Conservation (phyloP, 805 yeast species). For the Ogataea methylovora region DNA sequence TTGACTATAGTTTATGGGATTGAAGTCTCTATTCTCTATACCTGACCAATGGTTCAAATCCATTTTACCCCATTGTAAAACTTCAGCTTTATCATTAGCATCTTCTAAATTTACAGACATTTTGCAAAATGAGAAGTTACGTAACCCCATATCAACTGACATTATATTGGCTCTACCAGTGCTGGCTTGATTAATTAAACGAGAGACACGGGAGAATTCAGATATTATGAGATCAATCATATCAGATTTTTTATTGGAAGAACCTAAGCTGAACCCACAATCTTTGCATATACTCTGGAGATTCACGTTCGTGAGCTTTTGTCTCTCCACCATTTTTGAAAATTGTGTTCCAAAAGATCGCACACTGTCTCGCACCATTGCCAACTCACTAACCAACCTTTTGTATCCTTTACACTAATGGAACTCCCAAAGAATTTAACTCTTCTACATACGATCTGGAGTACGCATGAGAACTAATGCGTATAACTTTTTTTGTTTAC, state of each 20-base stretch:
- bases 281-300: conserved; percentile 8
- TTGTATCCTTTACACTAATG: too few relatives aligned
- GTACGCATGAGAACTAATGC: too few relatives aligned
- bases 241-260: conserved; percentile 7
- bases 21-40: conserved; percentile 11
- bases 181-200: neutral
- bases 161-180: conserved; percentile 14
- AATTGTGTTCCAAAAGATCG: neutral
- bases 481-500: too few relatives aligned
- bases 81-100: conserved; percentile 4
- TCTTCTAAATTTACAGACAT: conserved; percentile 1
- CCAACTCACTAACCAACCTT: too few relatives aligned
- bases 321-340: conserved; percentile 1
- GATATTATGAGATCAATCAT: conserved; percentile 2
- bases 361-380: neutral
- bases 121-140: conserved; percentile 25
- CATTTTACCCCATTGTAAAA: conserved; percentile 26
- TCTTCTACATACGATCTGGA: too few relatives aligned
- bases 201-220: too few relatives aligned
- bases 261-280: conserved; percentile 11
- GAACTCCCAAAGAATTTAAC: too few relatives aligned
- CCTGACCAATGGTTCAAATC: conserved; percentile 18
- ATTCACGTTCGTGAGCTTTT: conserved; percentile 5
- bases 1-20: conserved; percentile 19
- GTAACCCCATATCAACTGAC: conserved; percentile 27